Evolutionary conservation across 176 grass and related monocot genomes (phyloP).

Genomic region (Phyllostachys edulis): DNA sequence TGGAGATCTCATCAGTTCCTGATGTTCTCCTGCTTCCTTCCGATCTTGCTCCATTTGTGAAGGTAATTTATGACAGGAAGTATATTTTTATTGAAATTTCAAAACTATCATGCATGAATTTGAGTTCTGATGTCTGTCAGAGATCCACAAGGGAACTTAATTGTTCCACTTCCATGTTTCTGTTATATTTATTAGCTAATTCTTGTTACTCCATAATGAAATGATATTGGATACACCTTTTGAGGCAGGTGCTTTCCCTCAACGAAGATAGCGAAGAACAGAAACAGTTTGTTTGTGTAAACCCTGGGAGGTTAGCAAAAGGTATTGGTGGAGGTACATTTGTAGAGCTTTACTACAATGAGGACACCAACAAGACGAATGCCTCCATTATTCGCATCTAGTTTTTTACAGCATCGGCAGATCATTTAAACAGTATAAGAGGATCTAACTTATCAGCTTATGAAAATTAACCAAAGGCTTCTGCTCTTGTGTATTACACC

Average conservation of each 20-base stretch:
- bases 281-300: slow-evolving; percentile 61
- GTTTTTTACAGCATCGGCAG: neutral
- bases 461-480: slow-evolving; percentile 1
- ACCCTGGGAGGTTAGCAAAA: slow-evolving; percentile 86
- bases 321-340: slow-evolving; percentile 93
- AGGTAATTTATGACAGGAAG: slow-evolving; percentile 47
- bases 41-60: slow-evolving; percentile 89
- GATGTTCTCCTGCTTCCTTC: slow-evolving; percentile 86
- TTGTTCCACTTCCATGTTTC: neutral
- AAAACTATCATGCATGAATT: slow-evolving; percentile 8
- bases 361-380: slow-evolving; percentile 40
- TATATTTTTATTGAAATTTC: neutral
- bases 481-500: neutral
- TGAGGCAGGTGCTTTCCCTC: slow-evolving; percentile 58
- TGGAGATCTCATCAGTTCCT: slow-evolving; percentile 65
- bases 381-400: slow-evolving; percentile 86
- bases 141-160: neutral
- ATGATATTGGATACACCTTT: slow-evolving; percentile 25
- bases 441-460: neutral
- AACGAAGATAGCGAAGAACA: slow-evolving; percentile 38
- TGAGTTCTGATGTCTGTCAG: neutral
- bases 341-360: slow-evolving; percentile 73
- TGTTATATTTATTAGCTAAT: slow-evolving; percentile 9
- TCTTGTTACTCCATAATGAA: slow-evolving; percentile 18
- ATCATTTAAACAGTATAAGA: neutral